These are phyloP conservation scores for Rubia yunnanensis DNA, from an alignment of 257 asterid species.

Conservation along the genomic window DNA sequence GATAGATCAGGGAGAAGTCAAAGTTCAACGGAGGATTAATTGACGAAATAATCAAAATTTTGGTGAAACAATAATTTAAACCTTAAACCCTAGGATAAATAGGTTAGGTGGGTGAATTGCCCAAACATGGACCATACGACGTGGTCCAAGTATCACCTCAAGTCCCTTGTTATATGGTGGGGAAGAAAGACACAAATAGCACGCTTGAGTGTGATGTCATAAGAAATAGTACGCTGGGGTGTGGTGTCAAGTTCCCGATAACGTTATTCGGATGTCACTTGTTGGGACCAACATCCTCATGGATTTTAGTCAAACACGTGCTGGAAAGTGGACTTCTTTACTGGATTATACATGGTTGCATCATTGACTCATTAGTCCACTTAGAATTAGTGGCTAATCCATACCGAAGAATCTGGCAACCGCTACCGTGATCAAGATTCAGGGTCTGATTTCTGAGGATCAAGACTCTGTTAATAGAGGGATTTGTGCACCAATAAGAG, in stretches of 20 bases:
- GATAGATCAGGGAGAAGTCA: too few species aligned
- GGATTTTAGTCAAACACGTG: constrained; percentile 4
- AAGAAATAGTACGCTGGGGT: too few species aligned
- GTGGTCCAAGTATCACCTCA: too few species aligned
- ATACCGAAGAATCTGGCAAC: not conserved
- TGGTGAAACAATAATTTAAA: too few species aligned
- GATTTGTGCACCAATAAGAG: not conserved
- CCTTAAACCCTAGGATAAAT: too few species aligned
- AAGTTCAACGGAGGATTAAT: too few species aligned
- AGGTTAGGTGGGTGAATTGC: too few species aligned
- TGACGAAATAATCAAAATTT: too few species aligned
- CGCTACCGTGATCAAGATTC: not conserved
- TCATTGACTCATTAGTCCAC: not conserved
- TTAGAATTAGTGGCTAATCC: not conserved
- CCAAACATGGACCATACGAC: too few species aligned
- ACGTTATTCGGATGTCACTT: not conserved
- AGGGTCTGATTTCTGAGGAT: not conserved
- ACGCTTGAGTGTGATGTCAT: too few species aligned
- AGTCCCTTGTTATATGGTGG: too few species aligned
- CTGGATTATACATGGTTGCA: not conserved
- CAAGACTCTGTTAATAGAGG: not conserved
- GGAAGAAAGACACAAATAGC: too few species aligned
- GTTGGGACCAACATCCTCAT: not conserved
- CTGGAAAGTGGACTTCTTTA: not conserved
- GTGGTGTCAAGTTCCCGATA: not conserved